A percentile compares a stretch with the other conserved stretches of the same genome.
phyloP scores from a whole-genome alignment of 768 basidiomycete species.

The Trametes elegans region DNA sequence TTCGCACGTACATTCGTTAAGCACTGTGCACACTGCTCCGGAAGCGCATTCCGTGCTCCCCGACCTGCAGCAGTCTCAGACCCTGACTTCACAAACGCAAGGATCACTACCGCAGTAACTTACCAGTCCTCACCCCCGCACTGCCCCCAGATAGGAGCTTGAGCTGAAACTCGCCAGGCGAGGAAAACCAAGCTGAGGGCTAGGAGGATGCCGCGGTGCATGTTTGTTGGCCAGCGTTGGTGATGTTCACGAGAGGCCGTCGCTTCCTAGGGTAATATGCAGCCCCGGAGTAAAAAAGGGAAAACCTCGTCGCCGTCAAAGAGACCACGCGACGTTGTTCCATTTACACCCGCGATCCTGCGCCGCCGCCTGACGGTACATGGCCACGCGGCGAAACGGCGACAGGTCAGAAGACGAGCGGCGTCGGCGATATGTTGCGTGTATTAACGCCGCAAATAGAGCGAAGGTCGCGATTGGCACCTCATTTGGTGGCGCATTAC shows the following conservation, averaged over 20 bases:
- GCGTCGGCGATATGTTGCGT: neutral
- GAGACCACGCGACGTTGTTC: constrained; percentile 16
- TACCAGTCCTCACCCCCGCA: constrained; percentile 31
- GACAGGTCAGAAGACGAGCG: neutral
- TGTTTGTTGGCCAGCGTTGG: neutral
- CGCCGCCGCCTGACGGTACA: neutral
- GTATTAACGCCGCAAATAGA: neutral
- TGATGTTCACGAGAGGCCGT: neutral
- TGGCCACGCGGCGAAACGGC: neutral
- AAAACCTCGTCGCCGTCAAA: constrained; percentile 9
- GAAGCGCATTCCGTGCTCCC: constrained; percentile 25
- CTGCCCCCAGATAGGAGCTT: constrained; percentile 26
- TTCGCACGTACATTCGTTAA: constrained; percentile 23
- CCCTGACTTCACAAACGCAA: neutral
- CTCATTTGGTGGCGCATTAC: neutral
- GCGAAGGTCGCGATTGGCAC: neutral
- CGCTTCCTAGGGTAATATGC: neutral
- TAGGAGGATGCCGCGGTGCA: constrained; percentile 2
- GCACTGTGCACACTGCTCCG: constrained; percentile 23
- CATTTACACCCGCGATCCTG: constrained; percentile 1
- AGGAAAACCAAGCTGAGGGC: constrained; percentile 8
- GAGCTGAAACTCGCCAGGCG: constrained; percentile 17
- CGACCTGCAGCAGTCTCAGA: constrained; percentile 18
- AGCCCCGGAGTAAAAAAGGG: constrained; percentile 13
- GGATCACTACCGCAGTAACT: neutral